Base-by-base conservation (phyloP, 2,329 filamentous ascomycete genomes). In the Diaporthe ampelina region DNA sequence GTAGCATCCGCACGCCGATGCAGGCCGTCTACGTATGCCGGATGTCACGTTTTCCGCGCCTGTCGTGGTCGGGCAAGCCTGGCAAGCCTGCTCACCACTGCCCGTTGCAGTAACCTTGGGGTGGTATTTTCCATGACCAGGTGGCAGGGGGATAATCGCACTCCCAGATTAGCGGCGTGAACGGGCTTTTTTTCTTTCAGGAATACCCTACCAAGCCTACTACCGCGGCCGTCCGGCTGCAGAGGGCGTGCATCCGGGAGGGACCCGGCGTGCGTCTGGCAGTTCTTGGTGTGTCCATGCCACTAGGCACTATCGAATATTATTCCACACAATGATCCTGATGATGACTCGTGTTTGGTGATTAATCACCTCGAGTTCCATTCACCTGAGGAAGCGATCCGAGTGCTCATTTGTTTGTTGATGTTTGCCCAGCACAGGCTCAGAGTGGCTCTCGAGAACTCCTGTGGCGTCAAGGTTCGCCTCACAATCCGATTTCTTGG, bases 241-340 rank as follows among this genome's bases (percentile, higher is more conserved):
- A 68, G 63, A n/a, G 9, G 32, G 48, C 48, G 48, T 54, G 32
- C 63, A 68, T 54, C 63, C 63, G 63, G 48, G 32, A 32, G n/a
- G n/a, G 48, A 11, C 63, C 63, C 63, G 32, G 63, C 48, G 63
- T 52, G 61, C 29, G 45, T 67, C 45, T 67, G 63, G 63, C 63
- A 67, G 43, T 6, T 65, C 48, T 52, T 67, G 45, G 45, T 24
- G 13, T 40, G 26, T 52, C 63, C 63, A 67, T 52, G 45, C 26
- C 45, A 35, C 45, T 13, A 48, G 61, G 43, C 61, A 19, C 63
- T 67, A 67, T 40, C 21, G 45, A 52, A 67, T 4, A 52, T 24
- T 11, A 21, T 13, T 19, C 29, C 19, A 32, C 29, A 6, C 19
- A 3, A 19, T n/a, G 13, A 37, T 52, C 45, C 13, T 67, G 19